These are phyloP conservation scores for Fraxinus anomala DNA, from an alignment of 257 asterid species.

Conservation along the genomic window DNA sequence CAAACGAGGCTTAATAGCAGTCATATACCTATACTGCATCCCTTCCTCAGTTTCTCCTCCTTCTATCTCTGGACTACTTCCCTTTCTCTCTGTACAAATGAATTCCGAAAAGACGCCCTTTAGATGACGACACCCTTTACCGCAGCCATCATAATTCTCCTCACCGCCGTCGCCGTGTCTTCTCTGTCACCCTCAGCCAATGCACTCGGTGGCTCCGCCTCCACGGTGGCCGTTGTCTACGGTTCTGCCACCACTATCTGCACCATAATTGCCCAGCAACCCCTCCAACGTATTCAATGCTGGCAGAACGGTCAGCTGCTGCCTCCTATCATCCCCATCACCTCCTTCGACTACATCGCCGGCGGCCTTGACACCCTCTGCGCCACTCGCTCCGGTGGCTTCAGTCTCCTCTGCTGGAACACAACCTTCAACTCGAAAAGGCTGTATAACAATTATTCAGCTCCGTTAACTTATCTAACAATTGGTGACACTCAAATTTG, in stretches of 20 bases:
- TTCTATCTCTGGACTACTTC: constrained; percentile 1
- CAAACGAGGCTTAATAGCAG: background rate
- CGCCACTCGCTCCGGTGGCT: constrained; percentile 70
- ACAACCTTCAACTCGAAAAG: constrained; percentile 48
- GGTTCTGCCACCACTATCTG: constrained; percentile 65
- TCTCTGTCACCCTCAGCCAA: constrained; percentile 36
- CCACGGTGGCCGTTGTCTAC: constrained; percentile 73
- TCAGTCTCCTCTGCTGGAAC: constrained; percentile 71
- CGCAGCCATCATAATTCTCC: constrained; percentile 27
- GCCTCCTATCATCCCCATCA: constrained; percentile 42
- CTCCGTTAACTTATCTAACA: constrained; percentile 45
- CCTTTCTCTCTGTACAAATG: constrained; percentile 40
- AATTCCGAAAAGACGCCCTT: constrained; percentile 16
- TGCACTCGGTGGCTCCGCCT: constrained; percentile 67
- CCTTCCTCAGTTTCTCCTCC: background rate
- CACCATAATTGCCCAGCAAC: constrained; percentile 53
- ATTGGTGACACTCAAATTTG: constrained; percentile 72
- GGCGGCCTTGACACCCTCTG: constrained; percentile 68
- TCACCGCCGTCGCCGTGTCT: constrained; percentile 20
- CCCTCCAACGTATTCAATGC: constrained; percentile 66
- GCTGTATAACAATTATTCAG: constrained; percentile 43
- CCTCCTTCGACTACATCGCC: constrained; percentile 69
- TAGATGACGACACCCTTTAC: constrained; percentile 53
- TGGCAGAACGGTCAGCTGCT: constrained; percentile 43
- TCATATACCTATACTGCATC: background rate